A percentile compares a stretch with the other conserved stretches of the same genome.
Conservation (phyloP, 495 filamentous ascomycete genomes). For the Penicillium salamii region DNA sequence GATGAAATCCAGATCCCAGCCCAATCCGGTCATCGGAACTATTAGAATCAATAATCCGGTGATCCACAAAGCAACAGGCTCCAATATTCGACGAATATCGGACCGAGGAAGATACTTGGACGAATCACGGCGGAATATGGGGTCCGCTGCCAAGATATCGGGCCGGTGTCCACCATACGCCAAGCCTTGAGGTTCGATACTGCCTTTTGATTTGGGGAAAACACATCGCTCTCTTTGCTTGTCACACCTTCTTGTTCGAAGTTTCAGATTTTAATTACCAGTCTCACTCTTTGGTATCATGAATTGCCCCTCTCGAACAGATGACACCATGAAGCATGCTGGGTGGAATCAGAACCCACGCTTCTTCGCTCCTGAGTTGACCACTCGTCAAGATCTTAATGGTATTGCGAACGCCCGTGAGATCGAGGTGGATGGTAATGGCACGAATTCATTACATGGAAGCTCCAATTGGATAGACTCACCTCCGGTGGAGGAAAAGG, state of each 20-base stretch:
- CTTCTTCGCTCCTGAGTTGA: constrained; percentile 48
- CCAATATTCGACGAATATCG: background rate
- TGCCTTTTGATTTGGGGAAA: constrained; percentile 2
- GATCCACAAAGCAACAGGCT: background rate
- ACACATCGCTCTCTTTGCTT: background rate
- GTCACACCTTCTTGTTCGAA: background rate
- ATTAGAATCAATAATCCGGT: background rate
- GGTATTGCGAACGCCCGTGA: constrained; percentile 34
- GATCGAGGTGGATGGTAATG: constrained; percentile 9
- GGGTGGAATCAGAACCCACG: constrained; percentile 56
- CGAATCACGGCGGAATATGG: background rate
- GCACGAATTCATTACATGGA: background rate
- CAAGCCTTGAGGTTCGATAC: constrained; percentile 9
- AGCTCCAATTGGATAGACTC: constrained; percentile 11
- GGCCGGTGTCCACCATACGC: constrained; percentile 7
- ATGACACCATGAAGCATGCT: constrained; percentile 45
- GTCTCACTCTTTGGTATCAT: constrained; percentile 27
- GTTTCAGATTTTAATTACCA: background rate
- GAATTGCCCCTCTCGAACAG: constrained; percentile 57
- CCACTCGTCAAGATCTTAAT: constrained; percentile 58
- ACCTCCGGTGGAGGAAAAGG: constrained; percentile 1
- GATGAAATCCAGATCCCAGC: background rate
- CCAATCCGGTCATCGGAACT: background rate
- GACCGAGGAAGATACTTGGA: background rate
- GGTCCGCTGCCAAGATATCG: constrained; percentile 11